phyloP scores from a whole-genome alignment of 108 stramenopile genomes.

The Skeletonema tropicum region DNA sequence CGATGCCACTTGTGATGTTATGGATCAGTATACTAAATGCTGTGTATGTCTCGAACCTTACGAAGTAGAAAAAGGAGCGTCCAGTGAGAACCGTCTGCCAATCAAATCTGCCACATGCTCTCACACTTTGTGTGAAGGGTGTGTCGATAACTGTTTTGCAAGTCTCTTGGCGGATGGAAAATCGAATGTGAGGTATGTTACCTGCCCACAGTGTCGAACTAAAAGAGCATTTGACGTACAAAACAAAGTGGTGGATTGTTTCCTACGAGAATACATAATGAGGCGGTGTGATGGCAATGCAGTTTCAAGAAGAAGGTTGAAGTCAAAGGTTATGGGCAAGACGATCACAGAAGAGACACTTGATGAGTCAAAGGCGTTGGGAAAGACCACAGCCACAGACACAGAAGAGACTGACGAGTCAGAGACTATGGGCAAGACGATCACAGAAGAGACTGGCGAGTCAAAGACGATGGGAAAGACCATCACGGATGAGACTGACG shows the following conservation, averaged over 20 bases:
- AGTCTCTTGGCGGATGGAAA: neutral
- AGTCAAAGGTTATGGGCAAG: neutral
- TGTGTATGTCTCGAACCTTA: neutral
- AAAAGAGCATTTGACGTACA: neutral
- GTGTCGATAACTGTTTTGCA: neutral
- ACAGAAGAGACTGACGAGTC: too few relatives aligned
- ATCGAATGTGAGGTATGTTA: neutral
- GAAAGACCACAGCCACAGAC: too few relatives aligned
- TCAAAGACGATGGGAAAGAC: too few relatives aligned
- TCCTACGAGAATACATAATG: slow-evolving; percentile 5
- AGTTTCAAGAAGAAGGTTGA: neutral
- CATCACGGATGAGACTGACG: neutral
- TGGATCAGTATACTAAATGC: neutral
- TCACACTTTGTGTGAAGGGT: neutral
- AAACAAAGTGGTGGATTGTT: neutral
- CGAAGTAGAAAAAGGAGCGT: neutral
- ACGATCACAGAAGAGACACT: neutral
- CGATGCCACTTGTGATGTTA: neutral
- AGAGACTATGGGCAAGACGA: too few relatives aligned
- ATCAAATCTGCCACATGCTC: slow-evolving; percentile 2
- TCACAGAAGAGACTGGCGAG: too few relatives aligned
- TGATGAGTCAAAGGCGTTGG: too few relatives aligned
- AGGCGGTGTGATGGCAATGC: neutral
- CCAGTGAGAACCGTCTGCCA: neutral
- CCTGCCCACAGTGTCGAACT: too few relatives aligned